Conservation (phyloP, 257 asterid genomes). For the Primulina tabacum region DNA sequence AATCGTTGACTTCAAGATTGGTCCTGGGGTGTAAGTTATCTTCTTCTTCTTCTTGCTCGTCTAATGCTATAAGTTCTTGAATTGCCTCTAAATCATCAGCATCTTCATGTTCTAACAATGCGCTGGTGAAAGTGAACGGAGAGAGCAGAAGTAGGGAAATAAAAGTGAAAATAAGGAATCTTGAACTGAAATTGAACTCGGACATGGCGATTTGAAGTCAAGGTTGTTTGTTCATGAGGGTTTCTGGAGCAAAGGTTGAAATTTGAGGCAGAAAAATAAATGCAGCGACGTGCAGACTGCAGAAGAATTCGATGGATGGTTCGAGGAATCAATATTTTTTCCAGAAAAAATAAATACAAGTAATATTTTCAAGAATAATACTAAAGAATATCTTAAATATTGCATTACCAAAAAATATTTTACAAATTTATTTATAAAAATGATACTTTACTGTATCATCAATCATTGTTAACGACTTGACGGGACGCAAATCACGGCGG, state of each 20-base stretch:
- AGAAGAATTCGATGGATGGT: constrained; percentile 21
- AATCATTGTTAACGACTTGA: neutral
- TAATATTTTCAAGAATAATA: too few species aligned
- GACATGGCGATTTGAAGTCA: constrained; percentile 36
- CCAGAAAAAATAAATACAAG: too few species aligned
- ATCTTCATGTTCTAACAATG: constrained; percentile 34
- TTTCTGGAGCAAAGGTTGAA: constrained; percentile 24
- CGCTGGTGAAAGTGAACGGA: constrained; percentile 31
- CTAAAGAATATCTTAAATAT: too few species aligned
- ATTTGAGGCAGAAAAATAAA: constrained; percentile 21
- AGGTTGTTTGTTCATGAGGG: constrained; percentile 18
- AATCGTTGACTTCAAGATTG: constrained; percentile 34
- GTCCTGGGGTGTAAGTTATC: constrained; percentile 31
- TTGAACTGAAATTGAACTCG: constrained; percentile 38
- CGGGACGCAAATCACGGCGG: constrained; percentile 31
- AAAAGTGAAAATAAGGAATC: constrained; percentile 44
- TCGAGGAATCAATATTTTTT: constrained; percentile 10
- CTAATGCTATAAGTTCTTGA: constrained; percentile 80
- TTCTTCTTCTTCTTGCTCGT: constrained; percentile 52
- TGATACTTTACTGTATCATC: too few species aligned
- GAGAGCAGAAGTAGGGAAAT: constrained; percentile 39
- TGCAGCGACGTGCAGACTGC: constrained; percentile 32
- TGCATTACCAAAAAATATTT: too few species aligned
- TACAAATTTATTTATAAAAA: too few species aligned
- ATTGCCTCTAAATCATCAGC: constrained; percentile 49